Base-by-base conservation (phyloP, 1,139 yeast species). In the Scheffersomyces parashehatae region DNA sequence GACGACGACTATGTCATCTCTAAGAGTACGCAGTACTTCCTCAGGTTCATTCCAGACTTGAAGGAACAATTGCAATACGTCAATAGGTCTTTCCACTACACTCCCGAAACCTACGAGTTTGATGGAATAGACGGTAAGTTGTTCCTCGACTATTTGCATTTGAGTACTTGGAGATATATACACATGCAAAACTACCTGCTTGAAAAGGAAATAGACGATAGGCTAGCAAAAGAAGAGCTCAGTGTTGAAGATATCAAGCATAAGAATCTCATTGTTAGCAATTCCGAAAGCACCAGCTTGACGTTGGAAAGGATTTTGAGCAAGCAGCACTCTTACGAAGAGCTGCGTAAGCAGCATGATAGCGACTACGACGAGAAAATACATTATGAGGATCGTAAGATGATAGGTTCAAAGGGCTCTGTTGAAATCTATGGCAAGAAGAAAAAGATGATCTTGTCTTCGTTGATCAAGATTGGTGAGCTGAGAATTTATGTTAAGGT, bases 41-140 rank as follows among this genome's bases (percentile, higher is more conserved):
- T 74, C 41, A 52, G 78, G 39, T 74, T 70, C 46, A 59, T 74
- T 4, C 79, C 79, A 3, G 68, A 72, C 51, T 54, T 71, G 36
- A 59, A 60, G 39, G 61, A 64, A 16, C 66, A 65, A 40, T 49
- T 70, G 20, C 52, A 54, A n/a, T 60, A 62, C 42, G 64, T 58
- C 46, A 63, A 65, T 48, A 59, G 56, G 34, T 52, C 56, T 15
- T 51, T 54, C 29, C 52, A 58, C 7, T 59, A 55, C 43, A 65
- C 65, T 0, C 54, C 55, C 12, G 69, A 61, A 28, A 64, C 66
- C 2, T 67, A 51, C 48, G 63, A 60, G 2, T 51, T 60, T 3
- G 43, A 62, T 28, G 77, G 76, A 1, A 62, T 72, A 29, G 74
- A 68, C 46, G 75, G 72, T 12, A 66, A 64, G 45, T 56, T 72